Base-by-base conservation (phyloP, 805 yeast species). In the Cyberlindnera suaveolens region DNA sequence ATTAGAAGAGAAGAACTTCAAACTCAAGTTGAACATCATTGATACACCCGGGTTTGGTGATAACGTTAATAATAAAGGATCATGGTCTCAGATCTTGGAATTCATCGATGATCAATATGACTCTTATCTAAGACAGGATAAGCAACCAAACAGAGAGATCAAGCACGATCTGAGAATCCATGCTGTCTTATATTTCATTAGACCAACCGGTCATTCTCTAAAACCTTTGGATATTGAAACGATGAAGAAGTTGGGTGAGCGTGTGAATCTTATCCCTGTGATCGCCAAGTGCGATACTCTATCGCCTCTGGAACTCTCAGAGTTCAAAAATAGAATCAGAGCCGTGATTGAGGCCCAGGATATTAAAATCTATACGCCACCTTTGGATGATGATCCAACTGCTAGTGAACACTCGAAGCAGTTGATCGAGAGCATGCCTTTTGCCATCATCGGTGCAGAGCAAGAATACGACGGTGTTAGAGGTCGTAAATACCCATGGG, bases 1-100 rank as follows among this genome's bases (percentile, higher is more conserved):
- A 45, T 72, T 86, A 52, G 93, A 82, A 61, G 97, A 90, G 61
- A 82, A 85, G 64, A 86, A 84, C 60, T 85, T 90, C 65, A 74
- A 72, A 51, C 74, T 86, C 53, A 75, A 83, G 49, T 75, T 90
- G 50, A 88, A 88, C 53, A 74, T 90, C 44, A 80, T 90, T 55
- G 96, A 89, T 64, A 87, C 96, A 2, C 96, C 96, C 8, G 96
- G 96, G 1, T 87, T 88, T 62, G 97, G 96, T 47, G 95, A 87
- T 61, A 85, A 83, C 62, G 84, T 88, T 51, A 84, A 89, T 68
- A 90, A 89, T 66, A 75, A 74, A 57, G 82, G 84, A 61, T 74
- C 93, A 36, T 88, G 96, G 95, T 82, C 81, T 46, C 88, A 96
- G 32, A 76, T 88, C 53, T 72, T 85, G 47, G 95, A 87, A 63